A percentile compares a stretch with the other conserved stretches of the same genome.
Conservation (phyloP, 495 filamentous ascomycete genomes). For the Parachaetomium inaequale region DNA sequence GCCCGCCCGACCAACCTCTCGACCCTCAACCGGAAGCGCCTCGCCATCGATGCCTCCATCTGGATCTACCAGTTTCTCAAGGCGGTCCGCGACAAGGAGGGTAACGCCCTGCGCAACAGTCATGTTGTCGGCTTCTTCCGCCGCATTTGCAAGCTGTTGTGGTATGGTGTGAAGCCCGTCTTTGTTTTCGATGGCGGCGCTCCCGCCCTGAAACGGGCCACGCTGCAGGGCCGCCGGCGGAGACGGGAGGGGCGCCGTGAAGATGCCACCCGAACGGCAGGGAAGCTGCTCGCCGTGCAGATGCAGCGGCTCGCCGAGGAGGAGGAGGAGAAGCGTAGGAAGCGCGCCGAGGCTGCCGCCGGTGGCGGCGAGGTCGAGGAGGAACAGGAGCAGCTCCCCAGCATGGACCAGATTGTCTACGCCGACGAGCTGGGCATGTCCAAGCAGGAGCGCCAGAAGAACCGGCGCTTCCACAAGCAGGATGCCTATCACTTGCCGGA, state of each 20-base stretch:
- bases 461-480: conserved; percentile 78
- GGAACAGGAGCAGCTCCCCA: conserved; percentile 63
- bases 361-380: conserved; percentile 31
- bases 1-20: conserved; percentile 89
- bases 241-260: conserved; percentile 85
- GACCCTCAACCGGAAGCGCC: conserved; percentile 88
- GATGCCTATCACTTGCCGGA: conserved; percentile 94
- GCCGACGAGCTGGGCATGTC: conserved; percentile 84
- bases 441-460: conserved; percentile 66
- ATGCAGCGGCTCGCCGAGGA: conserved; percentile 86
- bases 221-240: conserved; percentile 71
- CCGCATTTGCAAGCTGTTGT: conserved; percentile 93
- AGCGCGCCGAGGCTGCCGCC: conserved; percentile 33
- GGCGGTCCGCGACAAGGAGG: conserved; percentile 96
- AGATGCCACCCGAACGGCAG: conserved; percentile 87
- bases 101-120: conserved; percentile 90
- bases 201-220: conserved; percentile 85
- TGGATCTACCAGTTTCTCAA: conserved; percentile 99
- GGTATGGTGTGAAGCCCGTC: conserved; percentile 92
- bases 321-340: conserved; percentile 63
- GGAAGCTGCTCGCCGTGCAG: conserved; percentile 84
- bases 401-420: conserved; percentile 68
- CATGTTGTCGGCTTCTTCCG: conserved; percentile 98
- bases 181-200: conserved; percentile 98
- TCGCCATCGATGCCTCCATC: conserved; percentile 96